Percentiles rank a stretch among this genome's conserved stretches.
Conservation (phyloP, 1,139 yeast genomes). For the Pichia inconspicua region DNA sequence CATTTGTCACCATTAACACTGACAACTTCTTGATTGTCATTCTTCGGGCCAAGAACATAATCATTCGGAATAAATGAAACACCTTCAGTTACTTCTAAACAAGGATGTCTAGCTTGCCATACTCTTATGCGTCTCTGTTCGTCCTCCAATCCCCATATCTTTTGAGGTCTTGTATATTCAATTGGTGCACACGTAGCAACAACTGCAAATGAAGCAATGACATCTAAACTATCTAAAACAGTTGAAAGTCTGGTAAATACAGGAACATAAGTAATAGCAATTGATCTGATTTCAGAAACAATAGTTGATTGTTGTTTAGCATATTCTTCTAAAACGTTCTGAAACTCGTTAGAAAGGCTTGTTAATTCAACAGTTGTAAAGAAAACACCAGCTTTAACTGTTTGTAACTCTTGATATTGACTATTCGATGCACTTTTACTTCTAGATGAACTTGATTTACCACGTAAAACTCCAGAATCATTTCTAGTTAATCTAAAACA, state of each 20-base stretch:
- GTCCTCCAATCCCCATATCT: conserved; percentile 43
- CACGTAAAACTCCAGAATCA: conserved; percentile 72
- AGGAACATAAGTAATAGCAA: conserved; percentile 73
- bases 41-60: conserved; percentile 10
- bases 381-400: conserved; percentile 90
- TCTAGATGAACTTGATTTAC: conserved; percentile 30
- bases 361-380: conserved; percentile 68
- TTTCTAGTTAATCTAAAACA: conserved; percentile 86
- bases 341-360: conserved; percentile 51
- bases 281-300: conserved; percentile 72
- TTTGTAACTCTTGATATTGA: conserved; percentile 67
- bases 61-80: conserved; percentile 73
- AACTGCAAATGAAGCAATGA: conserved; percentile 77
- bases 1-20: conserved; percentile 40
- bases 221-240: conserved; percentile 70
- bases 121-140: conserved; percentile 46
- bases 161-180: conserved; percentile 65
- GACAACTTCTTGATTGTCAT: background rate
- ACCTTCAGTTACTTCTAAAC: conserved; percentile 87
- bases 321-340: conserved; percentile 56
- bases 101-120: conserved; percentile 82
- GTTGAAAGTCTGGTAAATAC: conserved; percentile 62
- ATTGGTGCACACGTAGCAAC: conserved; percentile 77
- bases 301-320: conserved; percentile 66
- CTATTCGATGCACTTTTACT: conserved; percentile 4